Conservation (phyloP, 2,329 filamentous ascomycete species). For the Intubia oerlemansii region DNA sequence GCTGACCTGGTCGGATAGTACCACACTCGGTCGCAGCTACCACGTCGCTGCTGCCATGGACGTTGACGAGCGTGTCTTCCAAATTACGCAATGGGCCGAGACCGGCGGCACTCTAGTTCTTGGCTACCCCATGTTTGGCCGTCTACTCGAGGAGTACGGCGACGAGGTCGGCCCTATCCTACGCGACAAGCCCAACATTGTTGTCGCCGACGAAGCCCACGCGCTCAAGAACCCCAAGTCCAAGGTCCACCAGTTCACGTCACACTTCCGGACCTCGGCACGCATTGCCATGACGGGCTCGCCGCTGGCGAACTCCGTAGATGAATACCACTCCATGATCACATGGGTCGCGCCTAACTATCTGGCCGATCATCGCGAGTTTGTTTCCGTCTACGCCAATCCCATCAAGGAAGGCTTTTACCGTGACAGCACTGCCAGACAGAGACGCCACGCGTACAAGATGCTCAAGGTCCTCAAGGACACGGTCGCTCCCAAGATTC, state of each 20-base stretch:
- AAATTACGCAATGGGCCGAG: slow-evolving; percentile 35
- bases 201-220: slow-evolving; percentile 76
- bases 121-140: slow-evolving; percentile 49
- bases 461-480: slow-evolving; percentile 49
- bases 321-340: slow-evolving; percentile 73
- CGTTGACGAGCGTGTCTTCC: slow-evolving; percentile 17
- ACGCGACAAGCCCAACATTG: slow-evolving; percentile 38
- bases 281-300: slow-evolving; percentile 76
- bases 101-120: slow-evolving; percentile 55
- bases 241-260: slow-evolving; percentile 28
- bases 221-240: slow-evolving; percentile 45
- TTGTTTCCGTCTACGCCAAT: slow-evolving; percentile 44
- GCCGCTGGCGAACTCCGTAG: slow-evolving; percentile 63
- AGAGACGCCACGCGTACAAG: slow-evolving; percentile 39
- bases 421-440: slow-evolving; percentile 31
- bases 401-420: slow-evolving; percentile 57
- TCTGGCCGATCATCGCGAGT: slow-evolving; percentile 46
- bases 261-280: slow-evolving; percentile 40
- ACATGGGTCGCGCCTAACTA: slow-evolving; percentile 70
- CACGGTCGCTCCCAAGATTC: slow-evolving; percentile 56
- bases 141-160: slow-evolving; percentile 11
- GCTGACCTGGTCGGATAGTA: slow-evolving; percentile 39
- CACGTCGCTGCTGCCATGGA: slow-evolving; percentile 19
- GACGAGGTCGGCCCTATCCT: slow-evolving; percentile 12
- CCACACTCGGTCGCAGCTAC: slow-evolving; percentile 31